Evolutionary conservation across 192 early-diverging fungal genomes (phyloP), one percentile per base, ranked within the genome.

Genomic region (Gaertneriomyces semiglobifer): DNA sequence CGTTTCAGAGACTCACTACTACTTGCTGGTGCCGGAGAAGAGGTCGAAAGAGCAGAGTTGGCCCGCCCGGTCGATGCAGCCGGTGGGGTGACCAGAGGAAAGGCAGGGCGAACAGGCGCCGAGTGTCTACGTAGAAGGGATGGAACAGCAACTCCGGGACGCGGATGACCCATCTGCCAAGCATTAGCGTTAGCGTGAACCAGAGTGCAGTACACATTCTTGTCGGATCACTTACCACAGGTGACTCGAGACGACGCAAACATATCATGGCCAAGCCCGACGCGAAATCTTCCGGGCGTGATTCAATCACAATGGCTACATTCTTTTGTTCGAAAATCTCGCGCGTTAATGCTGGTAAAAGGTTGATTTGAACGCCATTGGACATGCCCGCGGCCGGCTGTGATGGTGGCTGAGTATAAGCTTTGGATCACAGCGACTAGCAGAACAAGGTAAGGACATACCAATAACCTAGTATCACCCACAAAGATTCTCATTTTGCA

Each of bases 261-360:
- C 68, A 70, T 11, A 70, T 38, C 68, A 70, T 70, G 50, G 68
- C 68, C 7, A 70, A 58, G 10, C 68, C 68, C 9, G 41, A 44
- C 5, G 42, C 40, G 39, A 70, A 70, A 43, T 70, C 60, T 40
- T 62, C 60, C 2, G 58, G 48, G 14, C 57, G 14, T 1, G 60
- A 39, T 25, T 70, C 68, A 3, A 70, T 63, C 0, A 44, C 42
- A 16, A 70, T 55, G 41, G 46, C 44, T 38, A 70, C 48, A 8
- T n/a, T 33, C 20, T 40, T 63, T 38, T 53, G 40, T 9, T 70
- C 53, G 18, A 70, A 55, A 20, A 53, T 70, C 43, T 70, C 68
- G 5, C 48, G 41, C 12, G 44, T 62, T 38, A 70, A 44, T 5
- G 68, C 68, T 2, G 68, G 60, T 8, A 70, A 18, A 3, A 70